A percentile compares a stretch with the other conserved stretches of the same genome.
These are phyloP conservation scores for Rhizomucor miehei DNA, from an alignment of 371 early-diverging fungal genomes.

Conservation along the genomic window DNA sequence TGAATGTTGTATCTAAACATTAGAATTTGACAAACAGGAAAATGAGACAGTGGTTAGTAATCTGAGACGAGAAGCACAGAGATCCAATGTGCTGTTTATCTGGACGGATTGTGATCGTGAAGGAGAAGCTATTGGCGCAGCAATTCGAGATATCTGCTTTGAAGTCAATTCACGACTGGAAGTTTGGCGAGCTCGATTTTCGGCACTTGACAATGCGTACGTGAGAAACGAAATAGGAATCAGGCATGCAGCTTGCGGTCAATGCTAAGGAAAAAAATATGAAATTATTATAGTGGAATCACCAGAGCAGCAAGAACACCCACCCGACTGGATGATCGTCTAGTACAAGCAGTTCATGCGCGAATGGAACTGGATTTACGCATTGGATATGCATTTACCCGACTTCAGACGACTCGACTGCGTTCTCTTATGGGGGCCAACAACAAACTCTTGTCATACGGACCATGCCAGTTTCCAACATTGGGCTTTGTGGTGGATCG, in stretches of 20 bases:
- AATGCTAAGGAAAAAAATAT: too few species aligned
- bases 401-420: slow-evolving; percentile 87
- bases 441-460: slow-evolving; percentile 84
- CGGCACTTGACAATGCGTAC: slow-evolving; percentile 70
- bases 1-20: background rate
- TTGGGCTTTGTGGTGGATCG: slow-evolving; percentile 98
- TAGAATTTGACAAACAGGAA: background rate
- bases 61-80: slow-evolving; percentile 58
- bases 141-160: slow-evolving; percentile 75
- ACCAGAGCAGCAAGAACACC: slow-evolving; percentile 79
- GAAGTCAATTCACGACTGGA: slow-evolving; percentile 58
- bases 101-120: slow-evolving; percentile 99
- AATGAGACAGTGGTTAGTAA: slow-evolving; percentile 33
- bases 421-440: slow-evolving; percentile 45
- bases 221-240: background rate
- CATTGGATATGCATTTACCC: slow-evolving; percentile 95
- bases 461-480: slow-evolving; percentile 99
- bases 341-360: slow-evolving; percentile 90
- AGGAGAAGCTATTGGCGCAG: slow-evolving; percentile 98
- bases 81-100: slow-evolving; percentile 78
- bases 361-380: slow-evolving; percentile 96
- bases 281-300: slow-evolving; percentile 60
- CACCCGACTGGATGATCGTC: slow-evolving; percentile 64
- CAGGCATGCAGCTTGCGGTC: too few species aligned
- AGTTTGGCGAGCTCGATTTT: slow-evolving; percentile 80